Percentiles rank a stretch among this genome's conserved stretches.
These are phyloP conservation scores for Amphichorda felina DNA, from an alignment of 2,329 filamentous ascomycete species.

Conservation along the genomic window DNA sequence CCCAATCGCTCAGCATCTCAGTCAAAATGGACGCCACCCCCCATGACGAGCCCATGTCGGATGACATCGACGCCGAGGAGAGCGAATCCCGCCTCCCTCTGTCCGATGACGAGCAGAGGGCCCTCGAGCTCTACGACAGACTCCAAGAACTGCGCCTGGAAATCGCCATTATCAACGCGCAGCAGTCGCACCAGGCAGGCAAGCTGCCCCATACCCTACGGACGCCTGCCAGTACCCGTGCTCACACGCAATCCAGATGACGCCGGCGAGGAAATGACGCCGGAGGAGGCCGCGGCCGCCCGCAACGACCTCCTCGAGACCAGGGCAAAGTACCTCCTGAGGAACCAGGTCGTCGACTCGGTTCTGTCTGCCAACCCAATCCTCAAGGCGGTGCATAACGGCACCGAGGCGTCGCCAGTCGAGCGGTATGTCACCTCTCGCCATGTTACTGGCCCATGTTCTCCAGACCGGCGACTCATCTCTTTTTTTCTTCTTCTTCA, in stretches of 20 bases:
- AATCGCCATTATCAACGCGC: slow-evolving; percentile 50
- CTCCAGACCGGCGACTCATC: slow-evolving; percentile 1
- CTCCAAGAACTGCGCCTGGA: slow-evolving; percentile 62
- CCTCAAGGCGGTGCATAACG: slow-evolving; percentile 64
- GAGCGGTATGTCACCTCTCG: slow-evolving; percentile 45
- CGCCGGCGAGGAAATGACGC: slow-evolving; percentile 15
- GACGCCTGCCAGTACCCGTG: neutral
- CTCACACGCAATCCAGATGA: neutral
- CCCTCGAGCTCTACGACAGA: slow-evolving; percentile 59
- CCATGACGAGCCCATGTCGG: slow-evolving; percentile 14
- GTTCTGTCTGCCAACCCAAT: slow-evolving; percentile 64
- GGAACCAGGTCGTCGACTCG: slow-evolving; percentile 55
- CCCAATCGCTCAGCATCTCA: too few relatives aligned
- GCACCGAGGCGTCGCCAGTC: slow-evolving; percentile 47
- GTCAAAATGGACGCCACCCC: slow-evolving; percentile 6
- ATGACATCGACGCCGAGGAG: slow-evolving; percentile 16
- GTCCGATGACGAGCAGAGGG: slow-evolving; percentile 52
- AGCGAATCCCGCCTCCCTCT: slow-evolving; percentile 28
- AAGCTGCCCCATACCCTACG: slow-evolving; percentile 2
- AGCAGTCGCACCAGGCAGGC: slow-evolving; percentile 24
- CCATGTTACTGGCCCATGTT: neutral
- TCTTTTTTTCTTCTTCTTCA: too few relatives aligned
- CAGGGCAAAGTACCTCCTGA: slow-evolving; percentile 56
- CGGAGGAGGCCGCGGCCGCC: slow-evolving; percentile 41
- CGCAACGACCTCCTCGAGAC: slow-evolving; percentile 59